A percentile compares a stretch with the other conserved stretches of the same genome.
These are phyloP conservation scores for Linnemannia hyalina DNA, from an alignment of 192 early-diverging fungal genomes.

Conservation along the genomic window DNA sequence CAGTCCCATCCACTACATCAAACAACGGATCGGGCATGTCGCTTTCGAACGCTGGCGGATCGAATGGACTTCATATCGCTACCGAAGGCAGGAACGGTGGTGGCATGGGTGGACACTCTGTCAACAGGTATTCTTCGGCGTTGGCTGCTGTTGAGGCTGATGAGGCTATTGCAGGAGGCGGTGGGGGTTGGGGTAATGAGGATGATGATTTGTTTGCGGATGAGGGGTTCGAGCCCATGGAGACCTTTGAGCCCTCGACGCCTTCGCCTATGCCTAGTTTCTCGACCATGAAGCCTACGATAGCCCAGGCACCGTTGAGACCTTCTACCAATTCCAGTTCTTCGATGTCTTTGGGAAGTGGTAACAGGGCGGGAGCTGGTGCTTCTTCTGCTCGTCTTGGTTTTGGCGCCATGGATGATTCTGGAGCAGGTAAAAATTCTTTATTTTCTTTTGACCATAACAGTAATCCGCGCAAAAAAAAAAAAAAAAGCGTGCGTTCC, in stretches of 20 bases:
- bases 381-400: slow-evolving; percentile 31
- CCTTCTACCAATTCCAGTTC: slow-evolving; percentile 38
- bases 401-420: slow-evolving; percentile 44
- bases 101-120: slow-evolving; percentile 28
- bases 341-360: slow-evolving; percentile 40
- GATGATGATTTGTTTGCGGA: slow-evolving; percentile 60
- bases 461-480: no score
- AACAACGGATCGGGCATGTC: slow-evolving; percentile 30
- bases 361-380: neutral
- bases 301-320: neutral
- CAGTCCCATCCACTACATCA: slow-evolving; percentile 32
- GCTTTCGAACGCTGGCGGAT: slow-evolving; percentile 1
- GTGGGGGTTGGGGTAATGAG: slow-evolving; percentile 47
- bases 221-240: slow-evolving; percentile 49
- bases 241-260: slow-evolving; percentile 25
- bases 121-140: slow-evolving; percentile 47
- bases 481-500: no score
- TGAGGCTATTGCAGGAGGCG: slow-evolving; percentile 30
- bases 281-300: slow-evolving; percentile 29
- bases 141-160: slow-evolving; percentile 50
- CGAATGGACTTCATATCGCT: slow-evolving; percentile 34
- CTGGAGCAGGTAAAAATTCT: slow-evolving; percentile 17
- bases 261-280: slow-evolving; percentile 24
- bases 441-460: neutral
- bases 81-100: slow-evolving; percentile 9